Conservation (phyloP, 371 early-diverging fungal genomes). For the Chytridiales sp. region DNA sequence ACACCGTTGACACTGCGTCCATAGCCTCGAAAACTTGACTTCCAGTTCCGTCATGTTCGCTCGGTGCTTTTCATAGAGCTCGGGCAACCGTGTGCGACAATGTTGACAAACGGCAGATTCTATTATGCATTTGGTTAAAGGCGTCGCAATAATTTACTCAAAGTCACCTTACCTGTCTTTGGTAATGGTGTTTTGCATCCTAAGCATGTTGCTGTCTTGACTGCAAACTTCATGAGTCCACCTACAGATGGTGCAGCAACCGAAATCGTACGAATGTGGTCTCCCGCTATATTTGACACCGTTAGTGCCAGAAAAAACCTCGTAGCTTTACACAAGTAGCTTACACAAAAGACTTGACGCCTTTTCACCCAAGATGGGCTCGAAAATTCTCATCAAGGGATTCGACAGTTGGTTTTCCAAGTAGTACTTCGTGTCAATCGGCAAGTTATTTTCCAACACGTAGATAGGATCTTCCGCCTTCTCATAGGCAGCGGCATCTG, state of each 20-base stretch:
- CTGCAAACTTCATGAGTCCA: constrained; percentile 93
- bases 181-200: constrained; percentile 91
- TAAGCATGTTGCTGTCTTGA: constrained; percentile 86
- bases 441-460: constrained; percentile 97
- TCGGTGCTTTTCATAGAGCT: constrained; percentile 71
- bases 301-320: background rate
- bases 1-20: constrained; percentile 99
- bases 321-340: constrained; percentile 17
- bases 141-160: background rate
- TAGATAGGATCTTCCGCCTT: constrained; percentile 99
- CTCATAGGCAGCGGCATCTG: constrained; percentile 89
- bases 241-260: constrained; percentile 83
- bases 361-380: constrained; percentile 96
- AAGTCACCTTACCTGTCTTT: constrained; percentile 59
- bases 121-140: constrained; percentile 12
- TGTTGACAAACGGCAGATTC: constrained; percentile 78
- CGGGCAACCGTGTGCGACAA: constrained; percentile 72
- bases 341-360: constrained; percentile 71
- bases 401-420: constrained; percentile 98
- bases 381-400: constrained; percentile 96
- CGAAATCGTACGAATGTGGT: constrained; percentile 88
- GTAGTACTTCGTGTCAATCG: constrained; percentile 99
- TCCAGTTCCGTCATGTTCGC: constrained; percentile 71
- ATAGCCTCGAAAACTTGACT: constrained; percentile 81
- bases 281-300: constrained; percentile 66